These are phyloP conservation scores for Echium plantagineum DNA, from an alignment of 257 asterid species.

Conservation along the genomic window DNA sequence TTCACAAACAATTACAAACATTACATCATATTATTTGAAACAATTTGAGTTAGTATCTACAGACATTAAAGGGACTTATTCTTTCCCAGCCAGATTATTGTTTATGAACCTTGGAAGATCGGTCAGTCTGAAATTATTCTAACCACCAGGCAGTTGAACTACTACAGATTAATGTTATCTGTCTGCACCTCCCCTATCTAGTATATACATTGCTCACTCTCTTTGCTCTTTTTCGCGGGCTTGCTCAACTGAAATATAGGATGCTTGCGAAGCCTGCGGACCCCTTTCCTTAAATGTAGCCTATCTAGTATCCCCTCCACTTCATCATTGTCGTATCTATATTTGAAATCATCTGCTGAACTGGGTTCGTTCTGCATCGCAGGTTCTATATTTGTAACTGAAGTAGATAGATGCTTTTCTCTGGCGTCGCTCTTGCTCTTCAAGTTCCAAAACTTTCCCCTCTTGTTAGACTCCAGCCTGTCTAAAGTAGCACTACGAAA, in stretches of 20 bases:
- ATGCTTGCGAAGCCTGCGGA: slow-evolving; percentile 47
- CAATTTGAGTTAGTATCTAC: not conserved
- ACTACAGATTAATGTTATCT: slow-evolving; percentile 1
- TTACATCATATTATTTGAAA: not conserved
- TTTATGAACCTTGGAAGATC: slow-evolving; percentile 8
- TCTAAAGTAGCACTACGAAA: slow-evolving; percentile 18
- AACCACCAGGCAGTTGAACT: not conserved
- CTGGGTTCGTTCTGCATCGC: slow-evolving; percentile 27
- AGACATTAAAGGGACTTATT: slow-evolving; percentile 2
- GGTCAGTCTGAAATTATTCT: slow-evolving; percentile 1
- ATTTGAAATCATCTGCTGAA: slow-evolving; percentile 26
- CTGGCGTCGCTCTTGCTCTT: slow-evolving; percentile 24
- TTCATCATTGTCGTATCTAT: slow-evolving; percentile 37
- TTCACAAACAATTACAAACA: too few relatives aligned
- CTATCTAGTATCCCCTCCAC: slow-evolving; percentile 37
- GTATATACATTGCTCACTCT: slow-evolving; percentile 21
- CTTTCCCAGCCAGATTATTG: slow-evolving; percentile 13
- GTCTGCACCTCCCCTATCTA: slow-evolving; percentile 18
- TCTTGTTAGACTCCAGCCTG: slow-evolving; percentile 18
- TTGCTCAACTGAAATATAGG: slow-evolving; percentile 56
- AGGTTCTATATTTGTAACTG: slow-evolving; percentile 11
- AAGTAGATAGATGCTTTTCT: slow-evolving; percentile 15
- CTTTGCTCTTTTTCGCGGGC: slow-evolving; percentile 32
- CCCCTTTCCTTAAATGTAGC: slow-evolving; percentile 35
- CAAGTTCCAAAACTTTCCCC: slow-evolving; percentile 16